A percentile compares a stretch with the other conserved stretches of the same genome.
Evolutionary conservation across 306 rosid species (phyloP).

Genomic region (Oxytropis ochrocephala): DNA sequence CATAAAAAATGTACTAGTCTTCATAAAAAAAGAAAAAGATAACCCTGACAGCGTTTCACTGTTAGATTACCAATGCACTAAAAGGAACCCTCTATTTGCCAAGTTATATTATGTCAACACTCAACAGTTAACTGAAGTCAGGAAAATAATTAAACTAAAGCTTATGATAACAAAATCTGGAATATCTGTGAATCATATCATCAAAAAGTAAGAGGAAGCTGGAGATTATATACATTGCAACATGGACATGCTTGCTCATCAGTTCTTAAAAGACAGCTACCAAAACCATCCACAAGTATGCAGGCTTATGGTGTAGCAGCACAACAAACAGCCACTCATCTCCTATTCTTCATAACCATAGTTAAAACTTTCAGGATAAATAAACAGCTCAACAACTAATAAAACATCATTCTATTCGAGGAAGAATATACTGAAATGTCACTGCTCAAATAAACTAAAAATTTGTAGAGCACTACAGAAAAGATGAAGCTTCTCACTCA

Average conservation of each 20-base stretch:
- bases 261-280: background rate
- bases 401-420: slow-evolving; percentile 1
- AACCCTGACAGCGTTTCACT: background rate
- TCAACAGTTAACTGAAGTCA: background rate
- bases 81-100: background rate
- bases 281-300: background rate
- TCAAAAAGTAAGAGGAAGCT: background rate
- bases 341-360: background rate
- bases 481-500: slow-evolving; percentile 10
- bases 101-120: background rate
- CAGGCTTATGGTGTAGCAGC: background rate
- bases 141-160: background rate
- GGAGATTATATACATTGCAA: background rate
- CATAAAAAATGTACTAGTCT: background rate
- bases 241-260: slow-evolving; percentile 1
- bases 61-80: background rate
- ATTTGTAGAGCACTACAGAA: background rate
- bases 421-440: background rate
- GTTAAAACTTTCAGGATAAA: background rate
- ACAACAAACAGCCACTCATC: background rate
- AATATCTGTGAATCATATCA: background rate
- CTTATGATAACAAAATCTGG: background rate
- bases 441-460: background rate
- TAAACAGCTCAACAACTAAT: background rate
- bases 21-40: background rate